phyloP scores from a whole-genome alignment of 2,329 filamentous ascomycete genomes.

The Diaporthe sp. region DNA sequence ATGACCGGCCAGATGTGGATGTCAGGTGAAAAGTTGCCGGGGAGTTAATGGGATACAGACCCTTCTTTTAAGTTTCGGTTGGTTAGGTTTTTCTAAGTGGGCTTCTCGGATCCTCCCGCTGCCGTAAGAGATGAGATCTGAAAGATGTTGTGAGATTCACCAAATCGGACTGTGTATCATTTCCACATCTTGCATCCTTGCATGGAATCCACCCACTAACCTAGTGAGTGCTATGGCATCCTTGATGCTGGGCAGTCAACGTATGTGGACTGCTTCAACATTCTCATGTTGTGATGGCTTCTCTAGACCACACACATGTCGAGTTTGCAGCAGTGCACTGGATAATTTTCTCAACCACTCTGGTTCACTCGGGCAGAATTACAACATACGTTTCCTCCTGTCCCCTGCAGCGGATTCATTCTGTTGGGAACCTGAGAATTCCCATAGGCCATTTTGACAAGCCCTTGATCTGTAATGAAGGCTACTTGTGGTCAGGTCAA shows the following conservation, averaged over 20 bases:
- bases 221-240: background rate
- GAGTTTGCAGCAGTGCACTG: too few species aligned
- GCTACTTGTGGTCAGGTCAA: too few species aligned
- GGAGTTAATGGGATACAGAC: background rate
- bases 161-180: background rate
- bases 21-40: background rate
- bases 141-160: background rate
- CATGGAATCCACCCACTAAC: background rate
- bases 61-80: conserved; percentile 17
- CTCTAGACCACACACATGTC: too few species aligned
- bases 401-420: background rate
- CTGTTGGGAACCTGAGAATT: background rate
- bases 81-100: background rate
- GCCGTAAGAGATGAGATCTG: background rate
- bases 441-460: background rate
- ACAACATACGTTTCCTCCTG: background rate
- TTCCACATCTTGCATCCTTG: background rate
- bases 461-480: too few species aligned
- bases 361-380: too few species aligned
- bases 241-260: background rate
- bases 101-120: conserved; percentile 18
- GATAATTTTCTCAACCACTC: too few species aligned
- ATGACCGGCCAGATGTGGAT: background rate
- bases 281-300: too few species aligned
- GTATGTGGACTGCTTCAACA: too few species aligned